These are phyloP conservation scores for Ascocoryne sarcoides DNA, from an alignment of 2,329 filamentous ascomycete genomes.

Conservation along the genomic window DNA sequence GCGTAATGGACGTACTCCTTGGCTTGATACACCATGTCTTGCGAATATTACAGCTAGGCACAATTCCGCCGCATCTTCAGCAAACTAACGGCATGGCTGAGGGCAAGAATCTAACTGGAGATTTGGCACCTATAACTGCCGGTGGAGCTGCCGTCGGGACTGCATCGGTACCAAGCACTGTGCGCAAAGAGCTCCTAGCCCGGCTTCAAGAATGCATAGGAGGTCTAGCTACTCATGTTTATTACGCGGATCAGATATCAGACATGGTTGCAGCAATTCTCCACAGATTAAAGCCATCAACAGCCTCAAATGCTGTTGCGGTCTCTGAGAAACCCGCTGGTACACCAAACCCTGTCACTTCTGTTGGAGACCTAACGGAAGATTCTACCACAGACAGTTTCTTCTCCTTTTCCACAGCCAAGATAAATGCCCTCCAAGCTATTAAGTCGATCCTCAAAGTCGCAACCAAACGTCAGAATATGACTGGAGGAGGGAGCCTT, in stretches of 20 bases:
- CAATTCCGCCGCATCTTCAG: slow-evolving; percentile 28
- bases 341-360: slow-evolving; percentile 38
- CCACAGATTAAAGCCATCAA: slow-evolving; percentile 62
- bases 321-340: slow-evolving; percentile 36
- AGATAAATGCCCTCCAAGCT: slow-evolving; percentile 61
- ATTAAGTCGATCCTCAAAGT: slow-evolving; percentile 77
- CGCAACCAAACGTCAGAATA: slow-evolving; percentile 60
- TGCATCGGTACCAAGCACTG: slow-evolving; percentile 39
- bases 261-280: slow-evolving; percentile 87
- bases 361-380: slow-evolving; percentile 40
- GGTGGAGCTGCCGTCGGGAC: too few species aligned
- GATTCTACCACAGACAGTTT: slow-evolving; percentile 46
- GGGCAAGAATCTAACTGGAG: slow-evolving; percentile 7
- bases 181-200: slow-evolving; percentile 54
- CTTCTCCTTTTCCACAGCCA: slow-evolving; percentile 54
- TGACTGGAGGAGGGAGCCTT: slow-evolving; percentile 53
- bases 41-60: slow-evolving; percentile 59
- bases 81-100: slow-evolving; percentile 18
- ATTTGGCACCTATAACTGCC: slow-evolving; percentile 9
- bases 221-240: slow-evolving; percentile 87
- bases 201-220: slow-evolving; percentile 77
- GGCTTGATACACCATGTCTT: slow-evolving; percentile 79
- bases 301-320: slow-evolving; percentile 34
- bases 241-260: slow-evolving; percentile 91
- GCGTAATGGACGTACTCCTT: slow-evolving; percentile 88